A percentile compares a stretch with the other conserved stretches of the same genome.
Evolutionary conservation across 2,329 filamentous ascomycete species (phyloP).

Genomic region (Fusarium zealandicum): DNA sequence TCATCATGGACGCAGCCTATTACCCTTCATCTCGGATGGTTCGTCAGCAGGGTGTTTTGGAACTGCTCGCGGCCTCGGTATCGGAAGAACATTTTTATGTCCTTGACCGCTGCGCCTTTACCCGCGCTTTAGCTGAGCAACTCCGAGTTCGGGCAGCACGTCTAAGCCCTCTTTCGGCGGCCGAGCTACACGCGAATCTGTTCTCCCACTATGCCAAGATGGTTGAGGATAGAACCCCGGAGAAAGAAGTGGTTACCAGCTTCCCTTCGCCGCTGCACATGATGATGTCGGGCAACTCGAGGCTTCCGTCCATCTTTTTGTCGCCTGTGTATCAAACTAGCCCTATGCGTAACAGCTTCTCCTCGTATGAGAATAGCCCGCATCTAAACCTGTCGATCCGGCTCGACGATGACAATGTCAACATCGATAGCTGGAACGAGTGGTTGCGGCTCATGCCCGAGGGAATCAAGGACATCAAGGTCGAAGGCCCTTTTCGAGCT

Average conservation of each 20-base stretch:
- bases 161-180: constrained; percentile 56
- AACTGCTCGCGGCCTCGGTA: constrained; percentile 63
- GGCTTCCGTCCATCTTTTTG: constrained; percentile 63
- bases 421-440: constrained; percentile 63
- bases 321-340: constrained; percentile 57
- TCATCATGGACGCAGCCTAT: constrained; percentile 66
- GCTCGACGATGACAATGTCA: constrained; percentile 58
- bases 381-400: constrained; percentile 60
- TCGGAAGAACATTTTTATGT: constrained; percentile 59
- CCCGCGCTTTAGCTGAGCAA: constrained; percentile 57
- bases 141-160: constrained; percentile 57
- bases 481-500: constrained; percentile 58
- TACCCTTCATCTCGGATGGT: constrained; percentile 62
- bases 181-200: constrained; percentile 62
- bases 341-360: constrained; percentile 48
- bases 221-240: constrained; percentile 57
- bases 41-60: constrained; percentile 61
- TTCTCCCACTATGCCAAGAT: constrained; percentile 60
- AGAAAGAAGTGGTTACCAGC: constrained; percentile 56
- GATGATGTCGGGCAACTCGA: constrained; percentile 61
- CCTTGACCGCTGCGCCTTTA: constrained; percentile 61
- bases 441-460: constrained; percentile 67
- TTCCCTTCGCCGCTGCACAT: constrained; percentile 63
- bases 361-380: constrained; percentile 53
- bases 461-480: constrained; percentile 61